phyloP scores from a whole-genome alignment of 1,284 basidiomycete species.

The Ustanciosporium gigantosporum region DNA sequence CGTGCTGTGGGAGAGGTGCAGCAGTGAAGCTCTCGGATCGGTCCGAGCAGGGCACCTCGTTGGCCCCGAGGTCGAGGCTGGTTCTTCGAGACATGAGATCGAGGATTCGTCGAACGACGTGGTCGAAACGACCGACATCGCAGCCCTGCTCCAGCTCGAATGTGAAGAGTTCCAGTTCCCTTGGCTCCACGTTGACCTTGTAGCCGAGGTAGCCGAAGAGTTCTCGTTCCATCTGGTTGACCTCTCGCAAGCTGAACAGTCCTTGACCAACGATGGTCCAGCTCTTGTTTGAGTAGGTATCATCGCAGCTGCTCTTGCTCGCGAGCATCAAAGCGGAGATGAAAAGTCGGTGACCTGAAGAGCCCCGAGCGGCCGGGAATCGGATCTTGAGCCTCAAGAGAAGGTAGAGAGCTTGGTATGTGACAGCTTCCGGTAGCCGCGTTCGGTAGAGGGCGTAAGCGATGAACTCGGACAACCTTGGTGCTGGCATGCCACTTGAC shows the following conservation, averaged over 20 bases:
- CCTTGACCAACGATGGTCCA: conserved; percentile 61
- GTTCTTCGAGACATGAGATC: conserved; percentile 19
- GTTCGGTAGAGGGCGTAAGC: conserved; percentile 61
- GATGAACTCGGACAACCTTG: conserved; percentile 59
- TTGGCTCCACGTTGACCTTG: conserved; percentile 53
- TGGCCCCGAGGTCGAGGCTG: conserved; percentile 11
- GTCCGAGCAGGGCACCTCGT: background rate
- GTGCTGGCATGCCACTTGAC: conserved; percentile 24
- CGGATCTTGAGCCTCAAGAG: conserved; percentile 58
- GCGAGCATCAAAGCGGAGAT: conserved; percentile 61
- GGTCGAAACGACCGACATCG: conserved; percentile 25
- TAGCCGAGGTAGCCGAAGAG: conserved; percentile 59
- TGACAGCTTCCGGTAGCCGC: conserved; percentile 55
- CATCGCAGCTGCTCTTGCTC: conserved; percentile 59
- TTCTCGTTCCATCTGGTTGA: conserved; percentile 62
- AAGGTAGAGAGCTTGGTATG: conserved; percentile 56
- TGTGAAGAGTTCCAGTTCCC: conserved; percentile 51
- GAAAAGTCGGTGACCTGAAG: conserved; percentile 60
- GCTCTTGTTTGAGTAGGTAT: conserved; percentile 60
- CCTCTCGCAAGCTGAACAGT: conserved; percentile 56
- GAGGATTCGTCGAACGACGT: conserved; percentile 25
- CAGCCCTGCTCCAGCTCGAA: conserved; percentile 43
- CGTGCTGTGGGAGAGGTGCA: conserved; percentile 3
- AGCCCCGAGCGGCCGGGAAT: conserved; percentile 59
- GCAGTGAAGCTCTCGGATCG: background rate